Conservation (phyloP, 2,329 filamentous ascomycete species). For the Keithomyces neogunnii region DNA sequence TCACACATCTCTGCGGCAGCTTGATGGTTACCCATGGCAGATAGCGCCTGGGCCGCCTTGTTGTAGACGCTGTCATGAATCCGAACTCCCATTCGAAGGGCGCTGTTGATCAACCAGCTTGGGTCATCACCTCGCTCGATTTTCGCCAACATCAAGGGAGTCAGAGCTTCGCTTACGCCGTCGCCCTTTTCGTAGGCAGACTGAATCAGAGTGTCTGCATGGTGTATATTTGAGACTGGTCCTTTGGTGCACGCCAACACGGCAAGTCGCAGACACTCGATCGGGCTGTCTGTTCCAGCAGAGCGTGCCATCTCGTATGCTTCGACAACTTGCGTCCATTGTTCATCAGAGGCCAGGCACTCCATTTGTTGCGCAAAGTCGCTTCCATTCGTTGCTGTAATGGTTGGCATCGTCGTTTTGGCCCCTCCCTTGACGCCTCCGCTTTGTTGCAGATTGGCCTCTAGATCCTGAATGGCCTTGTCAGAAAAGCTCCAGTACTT, state of each 20-base stretch:
- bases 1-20: constrained; percentile 25
- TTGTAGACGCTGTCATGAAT: constrained; percentile 29
- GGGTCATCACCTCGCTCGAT: constrained; percentile 24
- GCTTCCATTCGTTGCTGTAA: neutral
- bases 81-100: constrained; percentile 17
- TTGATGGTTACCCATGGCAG: constrained; percentile 18
- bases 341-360: constrained; percentile 11
- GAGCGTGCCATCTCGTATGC: constrained; percentile 23
- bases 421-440: neutral
- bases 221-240: constrained; percentile 17
- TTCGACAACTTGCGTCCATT: constrained; percentile 23
- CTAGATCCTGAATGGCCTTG: constrained; percentile 13
- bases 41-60: constrained; percentile 23
- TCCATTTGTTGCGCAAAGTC: constrained; percentile 13
- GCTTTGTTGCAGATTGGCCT: constrained; percentile 1
- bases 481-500: constrained; percentile 26
- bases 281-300: neutral
- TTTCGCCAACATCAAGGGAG: constrained; percentile 29
- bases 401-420: neutral
- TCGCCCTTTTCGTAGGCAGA: constrained; percentile 29
- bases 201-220: constrained; percentile 31
- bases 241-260: constrained; percentile 32
- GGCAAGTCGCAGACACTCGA: constrained; percentile 33
- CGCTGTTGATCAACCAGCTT: constrained; percentile 17
- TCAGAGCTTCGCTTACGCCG: constrained; percentile 32